Conservation (phyloP, 2,329 filamentous ascomycete genomes). For the Tolypocladium sp. region DNA sequence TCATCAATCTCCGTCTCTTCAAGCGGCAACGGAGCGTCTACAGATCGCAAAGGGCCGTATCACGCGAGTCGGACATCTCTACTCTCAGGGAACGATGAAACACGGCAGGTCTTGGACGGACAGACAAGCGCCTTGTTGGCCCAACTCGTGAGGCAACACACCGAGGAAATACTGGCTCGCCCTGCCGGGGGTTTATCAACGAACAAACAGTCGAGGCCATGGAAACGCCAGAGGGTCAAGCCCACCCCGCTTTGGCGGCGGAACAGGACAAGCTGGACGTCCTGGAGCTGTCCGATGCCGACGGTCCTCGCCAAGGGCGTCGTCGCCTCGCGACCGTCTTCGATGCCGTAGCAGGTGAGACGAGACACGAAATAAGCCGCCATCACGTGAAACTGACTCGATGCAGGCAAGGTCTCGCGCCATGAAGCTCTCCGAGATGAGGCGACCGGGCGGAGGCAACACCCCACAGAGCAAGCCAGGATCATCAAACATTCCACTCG, state of each 20-base stretch:
- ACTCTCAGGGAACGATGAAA: neutral
- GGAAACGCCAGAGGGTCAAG: neutral
- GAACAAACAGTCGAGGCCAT: neutral
- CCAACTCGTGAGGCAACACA: neutral
- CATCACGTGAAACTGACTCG: slow-evolving; percentile 13
- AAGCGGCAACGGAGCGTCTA: neutral
- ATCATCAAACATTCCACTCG: slow-evolving; percentile 16
- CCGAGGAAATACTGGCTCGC: neutral
- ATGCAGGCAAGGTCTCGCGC: slow-evolving; percentile 20
- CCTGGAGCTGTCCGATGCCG: neutral
- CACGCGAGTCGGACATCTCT: neutral
- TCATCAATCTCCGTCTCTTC: neutral
- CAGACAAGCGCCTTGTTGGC: neutral
- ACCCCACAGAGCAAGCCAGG: neutral
- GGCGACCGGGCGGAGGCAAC: neutral
- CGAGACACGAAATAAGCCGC: neutral
- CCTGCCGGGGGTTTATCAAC: neutral
- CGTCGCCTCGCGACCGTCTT: slow-evolving; percentile 48
- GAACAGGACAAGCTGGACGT: neutral
- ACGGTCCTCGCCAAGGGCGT: slow-evolving; percentile 6
- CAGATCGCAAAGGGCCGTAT: neutral
- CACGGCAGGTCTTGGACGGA: neutral
- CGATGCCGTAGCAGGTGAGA: slow-evolving; percentile 61
- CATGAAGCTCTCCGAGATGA: slow-evolving; percentile 12
- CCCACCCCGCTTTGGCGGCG: neutral